phyloP scores from a whole-genome alignment of 2,329 filamentous ascomycete genomes.

The Hawksworthiomyces lignivorus region DNA sequence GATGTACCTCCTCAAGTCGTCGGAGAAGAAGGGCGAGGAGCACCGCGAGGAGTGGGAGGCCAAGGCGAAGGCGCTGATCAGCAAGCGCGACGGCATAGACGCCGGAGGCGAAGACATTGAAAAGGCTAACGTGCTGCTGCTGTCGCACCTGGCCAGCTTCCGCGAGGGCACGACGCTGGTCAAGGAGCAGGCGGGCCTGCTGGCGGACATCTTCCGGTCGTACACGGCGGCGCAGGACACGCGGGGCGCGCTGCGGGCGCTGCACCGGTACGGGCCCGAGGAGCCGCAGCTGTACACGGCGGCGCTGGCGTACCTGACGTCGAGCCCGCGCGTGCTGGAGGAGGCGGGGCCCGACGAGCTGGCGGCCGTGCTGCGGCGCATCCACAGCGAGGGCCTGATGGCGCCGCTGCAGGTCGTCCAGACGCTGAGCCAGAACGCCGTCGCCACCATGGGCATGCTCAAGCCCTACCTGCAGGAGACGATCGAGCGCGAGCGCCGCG shows the following conservation, averaged over 20 bases:
- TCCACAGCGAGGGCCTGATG: slow-evolving; percentile 87
- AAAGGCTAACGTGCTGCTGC: slow-evolving; percentile 84
- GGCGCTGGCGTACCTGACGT: slow-evolving; percentile 88
- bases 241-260: slow-evolving; percentile 76
- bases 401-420: slow-evolving; percentile 95
- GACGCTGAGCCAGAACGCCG: slow-evolving; percentile 59
- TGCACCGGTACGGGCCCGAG: slow-evolving; percentile 83
- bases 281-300: slow-evolving; percentile 90
- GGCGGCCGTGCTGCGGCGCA: slow-evolving; percentile 69
- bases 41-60: slow-evolving; percentile 76
- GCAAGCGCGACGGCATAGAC: slow-evolving; percentile 53
- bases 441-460: slow-evolving; percentile 96
- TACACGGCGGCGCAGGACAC: slow-evolving; percentile 93
- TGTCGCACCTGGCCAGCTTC: slow-evolving; percentile 89
- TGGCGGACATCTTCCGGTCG: slow-evolving; percentile 93
- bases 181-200: slow-evolving; percentile 83
- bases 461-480: slow-evolving; percentile 86
- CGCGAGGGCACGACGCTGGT: slow-evolving; percentile 85
- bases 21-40: slow-evolving; percentile 57
- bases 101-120: slow-evolving; percentile 50
- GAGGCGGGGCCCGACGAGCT: slow-evolving; percentile 82
- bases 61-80: slow-evolving; percentile 81
- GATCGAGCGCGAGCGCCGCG: slow-evolving; percentile 78
- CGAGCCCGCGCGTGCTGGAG: slow-evolving; percentile 68
- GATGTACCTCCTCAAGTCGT: slow-evolving; percentile 91